Evolutionary conservation across 1,284 basidiomycete genomes (phyloP), one percentile per base, ranked within the genome.

Genomic region (Phlebopus sp.): DNA sequence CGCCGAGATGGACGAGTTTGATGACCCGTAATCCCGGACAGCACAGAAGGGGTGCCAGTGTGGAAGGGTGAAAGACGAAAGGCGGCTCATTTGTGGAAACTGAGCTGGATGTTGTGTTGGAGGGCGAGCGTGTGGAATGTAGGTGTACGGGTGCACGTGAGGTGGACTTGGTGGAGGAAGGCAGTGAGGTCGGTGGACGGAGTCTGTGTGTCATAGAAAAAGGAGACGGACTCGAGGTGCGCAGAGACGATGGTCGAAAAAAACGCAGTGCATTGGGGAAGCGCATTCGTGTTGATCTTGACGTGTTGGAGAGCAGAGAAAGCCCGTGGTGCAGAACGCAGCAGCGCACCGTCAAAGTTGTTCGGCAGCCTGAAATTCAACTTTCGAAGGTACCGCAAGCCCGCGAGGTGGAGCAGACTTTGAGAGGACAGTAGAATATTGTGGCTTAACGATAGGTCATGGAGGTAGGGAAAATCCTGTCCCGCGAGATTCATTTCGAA

Each of bases 141-240:
- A 6, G 32, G 23, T 1, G 27, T 3, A 27, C 49, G 27, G 2
- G 11, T 35, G 29, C 56, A 62, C 17, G 59, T 55, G 43, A 37
- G 45, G 42, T 47, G 44, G 8, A 64, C 41, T 19, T 59, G 49
- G 13, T 25, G 35, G 42, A 68, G 56, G 38, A 68, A 68, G 4
- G 53, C 44, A n/a, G 54, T 50, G n/a, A 68, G 46, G 29, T 48
- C 51, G 8, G 37, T 27, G 18, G 49, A 53, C 5, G 58, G 47
- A 5, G 64, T 62, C 46, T 65, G 62, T 2, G 34, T 17, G 17
- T 51, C 63, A n/a, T 64, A 67, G 7, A 58, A 58, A 29, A 67
- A 53, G 19, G 47, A 48, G 46, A 63, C 49, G 6, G 18, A 53
- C 6, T 55, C 53, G 8, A 66, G 49, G 19, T 42, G 51, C 8